These are phyloP conservation scores for Flaveria trinervia DNA, from an alignment of 129 eudicot species.

Conservation along the genomic window DNA sequence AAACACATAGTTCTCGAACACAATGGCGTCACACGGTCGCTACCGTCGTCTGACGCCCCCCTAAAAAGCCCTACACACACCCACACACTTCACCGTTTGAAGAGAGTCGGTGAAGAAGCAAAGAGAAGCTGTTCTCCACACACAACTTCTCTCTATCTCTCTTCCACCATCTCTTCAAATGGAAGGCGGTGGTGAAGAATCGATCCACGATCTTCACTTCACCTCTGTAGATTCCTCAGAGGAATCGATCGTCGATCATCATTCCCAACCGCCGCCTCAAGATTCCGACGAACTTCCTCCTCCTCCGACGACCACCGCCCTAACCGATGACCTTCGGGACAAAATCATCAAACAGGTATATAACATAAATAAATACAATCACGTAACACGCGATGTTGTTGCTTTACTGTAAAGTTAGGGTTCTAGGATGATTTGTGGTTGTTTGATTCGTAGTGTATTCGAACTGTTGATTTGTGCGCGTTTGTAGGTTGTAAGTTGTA, in stretches of 20 bases:
- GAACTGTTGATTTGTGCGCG: constrained; percentile 5
- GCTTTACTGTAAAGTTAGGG: constrained; percentile 5
- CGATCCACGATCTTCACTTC: constrained; percentile 46
- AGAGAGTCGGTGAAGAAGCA: constrained; percentile 25
- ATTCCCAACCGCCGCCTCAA: constrained; percentile 31
- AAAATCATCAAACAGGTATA: constrained; percentile 68
- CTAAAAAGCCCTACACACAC: constrained; percentile 16
- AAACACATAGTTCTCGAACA: too few relatives aligned
- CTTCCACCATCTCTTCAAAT: constrained; percentile 37
- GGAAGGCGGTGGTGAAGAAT: constrained; percentile 48
- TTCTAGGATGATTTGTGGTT: neutral
- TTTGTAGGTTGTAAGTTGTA: neutral
- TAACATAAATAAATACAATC: neutral
- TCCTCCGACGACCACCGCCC: constrained; percentile 29
- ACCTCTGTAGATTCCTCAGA: constrained; percentile 50
- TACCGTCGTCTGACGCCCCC: too few relatives aligned
- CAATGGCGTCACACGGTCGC: too few relatives aligned
- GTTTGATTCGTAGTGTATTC: neutral
- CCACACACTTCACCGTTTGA: neutral
- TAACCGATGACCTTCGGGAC: constrained; percentile 62
- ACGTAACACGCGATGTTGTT: neutral
- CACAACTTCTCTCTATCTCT: neutral
- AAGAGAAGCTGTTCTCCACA: constrained; percentile 22
- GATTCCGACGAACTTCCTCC: constrained; percentile 46
- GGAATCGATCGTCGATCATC: constrained; percentile 36